These are phyloP conservation scores for Pseudogymnoascus sp. DNA, from an alignment of 2,329 filamentous ascomycete genomes.

Conservation along the genomic window DNA sequence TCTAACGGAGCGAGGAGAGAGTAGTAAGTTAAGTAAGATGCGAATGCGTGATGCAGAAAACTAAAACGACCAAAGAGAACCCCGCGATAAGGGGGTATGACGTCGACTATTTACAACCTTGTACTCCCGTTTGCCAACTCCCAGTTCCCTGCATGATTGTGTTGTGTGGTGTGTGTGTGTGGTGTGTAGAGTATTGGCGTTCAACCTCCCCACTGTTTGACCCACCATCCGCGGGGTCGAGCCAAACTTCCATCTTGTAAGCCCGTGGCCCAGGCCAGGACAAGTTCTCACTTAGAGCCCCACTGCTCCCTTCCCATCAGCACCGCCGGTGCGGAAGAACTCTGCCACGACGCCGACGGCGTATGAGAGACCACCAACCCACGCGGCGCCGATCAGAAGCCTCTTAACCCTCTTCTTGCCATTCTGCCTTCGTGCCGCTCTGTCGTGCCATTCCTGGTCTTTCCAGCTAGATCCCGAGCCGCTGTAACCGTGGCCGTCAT, in stretches of 20 bases:
- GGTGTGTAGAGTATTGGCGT: not conserved
- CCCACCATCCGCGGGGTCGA: constrained; percentile 2
- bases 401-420: constrained; percentile 35
- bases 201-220: not conserved
- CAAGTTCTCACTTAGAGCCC: constrained; percentile 19
- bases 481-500: constrained; percentile 41
- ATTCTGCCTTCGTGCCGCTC: constrained; percentile 29
- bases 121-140: no score
- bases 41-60: not conserved
- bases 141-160: constrained; percentile 7
- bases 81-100: constrained; percentile 7
- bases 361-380: constrained; percentile 49
- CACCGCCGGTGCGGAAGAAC: constrained; percentile 43
- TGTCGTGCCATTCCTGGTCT: constrained; percentile 19
- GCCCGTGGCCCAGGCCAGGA: not conserved
- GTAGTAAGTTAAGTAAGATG: not conserved
- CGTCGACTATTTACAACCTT: constrained; percentile 6
- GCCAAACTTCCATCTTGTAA: not conserved
- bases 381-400: constrained; percentile 44
- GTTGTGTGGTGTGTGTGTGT: not conserved
- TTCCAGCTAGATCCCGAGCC: constrained; percentile 28
- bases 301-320: constrained; percentile 31
- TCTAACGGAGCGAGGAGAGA: constrained; percentile 7
- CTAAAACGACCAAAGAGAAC: constrained; percentile 2
- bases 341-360: constrained; percentile 51